Percentiles rank a stretch among this genome's conserved stretches.
phyloP scores from a whole-genome alignment of 768 basidiomycete species.

The Hericium rajendrae region DNA sequence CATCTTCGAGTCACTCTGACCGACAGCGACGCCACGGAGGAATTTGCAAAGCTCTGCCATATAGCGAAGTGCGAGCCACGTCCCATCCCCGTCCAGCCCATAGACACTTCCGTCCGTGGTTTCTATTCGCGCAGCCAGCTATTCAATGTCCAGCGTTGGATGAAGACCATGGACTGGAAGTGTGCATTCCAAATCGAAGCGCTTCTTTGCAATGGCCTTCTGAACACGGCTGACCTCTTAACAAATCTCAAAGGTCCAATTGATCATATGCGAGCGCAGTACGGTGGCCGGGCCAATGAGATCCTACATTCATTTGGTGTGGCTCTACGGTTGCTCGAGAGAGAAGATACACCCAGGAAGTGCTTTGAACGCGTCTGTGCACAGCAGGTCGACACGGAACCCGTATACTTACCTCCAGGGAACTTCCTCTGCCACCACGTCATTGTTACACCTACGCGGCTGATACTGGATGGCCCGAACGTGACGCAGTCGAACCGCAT shows the following conservation, averaged over 20 bases:
- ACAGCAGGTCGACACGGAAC: conserved; percentile 13
- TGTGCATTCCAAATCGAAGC: conserved; percentile 75
- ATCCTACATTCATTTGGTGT: conserved; percentile 48
- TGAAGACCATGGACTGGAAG: conserved; percentile 46
- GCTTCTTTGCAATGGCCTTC: conserved; percentile 51
- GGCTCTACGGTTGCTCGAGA: conserved; percentile 32
- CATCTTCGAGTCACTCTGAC: conserved; percentile 58
- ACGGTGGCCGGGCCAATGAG: conserved; percentile 29
- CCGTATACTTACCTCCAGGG: conserved; percentile 22
- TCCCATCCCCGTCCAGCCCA: conserved; percentile 19
- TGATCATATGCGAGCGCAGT: conserved; percentile 27
- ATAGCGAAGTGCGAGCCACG: conserved; percentile 32
- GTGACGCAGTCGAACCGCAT: conserved; percentile 71
- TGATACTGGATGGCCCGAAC: conserved; percentile 70
- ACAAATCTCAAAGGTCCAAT: conserved; percentile 35
- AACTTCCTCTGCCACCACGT: conserved; percentile 65
- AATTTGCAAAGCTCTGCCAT: conserved; percentile 46
- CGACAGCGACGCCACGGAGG: conserved; percentile 36
- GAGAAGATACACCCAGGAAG: conserved; percentile 30
- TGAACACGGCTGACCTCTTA: conserved; percentile 51
- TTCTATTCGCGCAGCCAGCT: conserved; percentile 47
- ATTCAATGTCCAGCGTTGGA: conserved; percentile 32
- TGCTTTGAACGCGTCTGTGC: conserved; percentile 36
- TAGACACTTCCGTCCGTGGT: conserved; percentile 39
- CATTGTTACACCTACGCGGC: conserved; percentile 66